These are phyloP conservation scores for Citrullus mucosospermus DNA, from an alignment of 306 rosid genomes.

Conservation along the genomic window DNA sequence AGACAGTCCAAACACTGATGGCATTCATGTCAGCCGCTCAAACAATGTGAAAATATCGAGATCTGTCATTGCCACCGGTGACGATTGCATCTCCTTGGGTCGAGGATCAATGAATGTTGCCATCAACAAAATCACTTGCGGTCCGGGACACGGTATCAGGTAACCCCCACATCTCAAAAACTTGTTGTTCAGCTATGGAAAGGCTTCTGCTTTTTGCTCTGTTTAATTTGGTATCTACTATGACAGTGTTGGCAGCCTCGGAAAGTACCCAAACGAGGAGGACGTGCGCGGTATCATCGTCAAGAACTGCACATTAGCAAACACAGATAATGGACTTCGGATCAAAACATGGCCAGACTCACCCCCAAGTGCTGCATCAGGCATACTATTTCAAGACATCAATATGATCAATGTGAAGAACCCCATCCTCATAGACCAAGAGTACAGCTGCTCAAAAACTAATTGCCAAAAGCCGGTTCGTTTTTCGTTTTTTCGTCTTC, in stretches of 20 bases:
- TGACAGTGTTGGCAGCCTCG: slow-evolving; percentile 15
- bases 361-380: slow-evolving; percentile 10
- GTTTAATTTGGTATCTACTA: not conserved
- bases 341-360: slow-evolving; percentile 38
- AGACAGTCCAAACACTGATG: slow-evolving; percentile 45
- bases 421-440: slow-evolving; percentile 40
- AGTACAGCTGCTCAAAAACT: slow-evolving; percentile 18
- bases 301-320: slow-evolving; percentile 17
- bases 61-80: slow-evolving; percentile 28
- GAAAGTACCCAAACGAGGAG: slow-evolving; percentile 18
- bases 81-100: slow-evolving; percentile 29
- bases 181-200: too few species aligned
- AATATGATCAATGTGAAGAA: slow-evolving; percentile 19
- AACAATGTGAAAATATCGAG: slow-evolving; percentile 25
- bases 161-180: not conserved
- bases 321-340: slow-evolving; percentile 27
- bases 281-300: slow-evolving; percentile 13
- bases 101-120: slow-evolving; percentile 5
- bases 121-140: slow-evolving; percentile 8
- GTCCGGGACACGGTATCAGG: slow-evolving; percentile 20
- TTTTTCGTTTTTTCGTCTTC: not conserved
- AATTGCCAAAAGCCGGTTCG: slow-evolving; percentile 9
- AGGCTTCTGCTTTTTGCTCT: not conserved
- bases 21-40: slow-evolving; percentile 35
- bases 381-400: slow-evolving; percentile 24